Conservation (phyloP, 2,329 filamentous ascomycete species). For the Ploettnerulaceae sp. region DNA sequence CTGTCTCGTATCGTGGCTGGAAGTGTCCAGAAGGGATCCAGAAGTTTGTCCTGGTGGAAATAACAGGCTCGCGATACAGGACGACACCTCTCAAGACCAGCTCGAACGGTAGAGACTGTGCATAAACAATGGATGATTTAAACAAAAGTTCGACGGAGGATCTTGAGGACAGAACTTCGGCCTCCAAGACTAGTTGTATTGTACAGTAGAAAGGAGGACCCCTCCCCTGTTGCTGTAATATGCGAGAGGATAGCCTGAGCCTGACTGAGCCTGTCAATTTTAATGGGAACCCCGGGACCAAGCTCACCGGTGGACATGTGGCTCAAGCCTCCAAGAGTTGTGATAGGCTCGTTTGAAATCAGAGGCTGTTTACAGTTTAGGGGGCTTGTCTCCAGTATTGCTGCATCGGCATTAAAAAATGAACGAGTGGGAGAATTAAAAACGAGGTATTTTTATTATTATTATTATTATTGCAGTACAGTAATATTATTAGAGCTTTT, state of each 20-base stretch:
- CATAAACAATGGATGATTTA: constrained; percentile 15
- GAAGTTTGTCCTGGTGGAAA: too few relatives aligned
- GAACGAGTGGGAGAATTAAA: too few relatives aligned
- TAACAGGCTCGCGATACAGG: background rate
- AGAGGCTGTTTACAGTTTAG: too few relatives aligned
- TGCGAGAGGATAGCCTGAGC: constrained; percentile 5
- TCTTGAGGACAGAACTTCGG: constrained; percentile 3
- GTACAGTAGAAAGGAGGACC: constrained; percentile 1
- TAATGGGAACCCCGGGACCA: constrained; percentile 6
- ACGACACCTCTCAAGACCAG: constrained; percentile 11
- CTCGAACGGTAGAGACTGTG: constrained; percentile 20
- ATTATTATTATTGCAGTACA: too few relatives aligned
- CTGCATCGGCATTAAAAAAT: too few relatives aligned
- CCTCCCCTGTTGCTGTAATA: constrained; percentile 8
- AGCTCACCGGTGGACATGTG: constrained; percentile 5
- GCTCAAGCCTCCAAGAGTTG: background rate
- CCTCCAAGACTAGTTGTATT: background rate
- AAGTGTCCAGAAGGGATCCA: too few relatives aligned
- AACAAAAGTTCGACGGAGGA: constrained; percentile 10
- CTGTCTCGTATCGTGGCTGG: too few relatives aligned
- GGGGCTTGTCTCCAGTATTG: too few relatives aligned
- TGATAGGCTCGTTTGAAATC: constrained; percentile 4
- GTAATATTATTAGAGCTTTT: too few relatives aligned
- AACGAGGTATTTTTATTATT: too few relatives aligned
- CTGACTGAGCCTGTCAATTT: background rate